Conservation (phyloP, 2,329 filamentous ascomycete genomes). For the Oidium heveae region DNA sequence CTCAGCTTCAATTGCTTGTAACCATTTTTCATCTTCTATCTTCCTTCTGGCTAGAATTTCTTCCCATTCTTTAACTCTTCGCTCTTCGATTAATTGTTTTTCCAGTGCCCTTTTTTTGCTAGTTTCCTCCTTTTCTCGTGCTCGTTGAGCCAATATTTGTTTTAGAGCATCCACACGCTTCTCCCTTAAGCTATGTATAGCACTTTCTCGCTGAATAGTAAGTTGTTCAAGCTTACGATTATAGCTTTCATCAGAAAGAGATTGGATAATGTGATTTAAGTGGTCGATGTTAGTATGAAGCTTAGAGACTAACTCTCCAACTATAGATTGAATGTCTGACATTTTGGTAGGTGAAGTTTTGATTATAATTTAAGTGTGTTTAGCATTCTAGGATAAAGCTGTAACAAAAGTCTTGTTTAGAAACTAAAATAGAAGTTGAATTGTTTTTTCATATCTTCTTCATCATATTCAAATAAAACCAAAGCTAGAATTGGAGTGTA, state of each 20-base stretch:
- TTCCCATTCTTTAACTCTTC: conserved; percentile 2
- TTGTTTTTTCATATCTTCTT: too few species aligned
- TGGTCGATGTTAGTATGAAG: conserved; percentile 11
- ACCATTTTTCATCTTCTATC: conserved; percentile 5
- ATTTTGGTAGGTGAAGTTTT: not conserved
- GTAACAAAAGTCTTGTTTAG: too few species aligned
- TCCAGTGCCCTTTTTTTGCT: conserved; percentile 5
- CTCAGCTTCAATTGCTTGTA: conserved; percentile 6
- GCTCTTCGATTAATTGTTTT: conserved; percentile 6
- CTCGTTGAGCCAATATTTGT: conserved; percentile 2
- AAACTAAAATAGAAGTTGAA: too few species aligned
- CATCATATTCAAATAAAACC: too few species aligned
- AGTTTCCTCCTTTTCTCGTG: conserved; percentile 4
- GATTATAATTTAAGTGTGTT: too few species aligned
- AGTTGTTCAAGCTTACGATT: conserved; percentile 9
- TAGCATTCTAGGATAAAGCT: too few species aligned
- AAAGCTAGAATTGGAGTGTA: too few species aligned
- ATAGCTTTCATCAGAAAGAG: conserved; percentile 7
- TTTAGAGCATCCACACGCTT: conserved; percentile 5
- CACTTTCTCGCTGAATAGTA: conserved; percentile 6
- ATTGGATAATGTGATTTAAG: conserved; percentile 8
- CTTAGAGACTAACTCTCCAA: conserved; percentile 8
- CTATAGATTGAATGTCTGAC: not conserved
- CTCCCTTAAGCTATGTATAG: conserved; percentile 6
- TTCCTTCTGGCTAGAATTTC: conserved; percentile 2